Base-by-base conservation (phyloP, 345 rosid genomes). In the Raphanus raphanistrum region DNA sequence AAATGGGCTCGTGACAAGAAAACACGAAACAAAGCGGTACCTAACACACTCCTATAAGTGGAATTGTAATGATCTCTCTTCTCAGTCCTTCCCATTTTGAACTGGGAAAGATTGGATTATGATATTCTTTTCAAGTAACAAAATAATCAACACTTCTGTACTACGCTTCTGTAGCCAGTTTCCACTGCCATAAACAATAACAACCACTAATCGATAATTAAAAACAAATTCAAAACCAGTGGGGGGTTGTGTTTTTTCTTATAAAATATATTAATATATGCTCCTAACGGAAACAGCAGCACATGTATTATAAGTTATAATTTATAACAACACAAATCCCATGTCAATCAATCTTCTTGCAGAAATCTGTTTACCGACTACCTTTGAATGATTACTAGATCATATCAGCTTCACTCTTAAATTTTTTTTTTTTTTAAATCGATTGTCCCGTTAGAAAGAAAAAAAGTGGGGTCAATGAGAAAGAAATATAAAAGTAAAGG, bases 361-460 rank as follows among this genome's bases (percentile, higher is more conserved):
- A 71, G 81, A 78, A 43, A 78, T 66, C 76, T 71, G 55, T 25
- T 66, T 72, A 78, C 76, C 77, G 41, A 78, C 81, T 78, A 66
- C 76, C 6, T 65, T 31, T 8, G 67, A 70, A 43, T 29, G 66
- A 68, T 32, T 9, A 4, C 10, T 0, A 1, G 21, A 21, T 75
- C 78, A 66, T 65, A 15, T 74, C 71, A 9, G 41, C 17, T 57
- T 31, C 32, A 36, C 26, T 29, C n/a, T n/a, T n/a, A n/a, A n/a
- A n/a, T n/a, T n/a, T n/a, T n/a, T n/a, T n/a, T n/a, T n/a, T n/a
- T n/a, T n/a, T n/a, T n/a, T n/a, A n/a, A n/a, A 11, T 66, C 54
- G 35, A 68, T 60, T 5, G 28, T 64, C 57, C 76, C 67, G 71
- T 77, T 71, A 70, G 25, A 43, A 63, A 63, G 62, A 43, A 31